Evolutionary conservation across 805 yeast genomes (phyloP).

Genomic region (Candida succiphila): DNA sequence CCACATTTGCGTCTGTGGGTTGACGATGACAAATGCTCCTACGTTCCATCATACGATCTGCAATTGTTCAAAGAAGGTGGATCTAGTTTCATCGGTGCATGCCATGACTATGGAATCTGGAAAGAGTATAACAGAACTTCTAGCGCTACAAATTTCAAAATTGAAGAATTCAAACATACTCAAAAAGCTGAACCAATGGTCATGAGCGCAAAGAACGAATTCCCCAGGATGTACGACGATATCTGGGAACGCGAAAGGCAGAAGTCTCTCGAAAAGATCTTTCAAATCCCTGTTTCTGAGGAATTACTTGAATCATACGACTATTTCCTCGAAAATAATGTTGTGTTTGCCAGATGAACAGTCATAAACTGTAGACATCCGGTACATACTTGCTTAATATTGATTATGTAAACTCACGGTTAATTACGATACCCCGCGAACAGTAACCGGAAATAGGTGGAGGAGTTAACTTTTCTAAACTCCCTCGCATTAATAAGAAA

Average conservation of each 20-base stretch:
- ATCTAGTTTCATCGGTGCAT: slow-evolving; percentile 28
- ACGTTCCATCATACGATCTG: slow-evolving; percentile 31
- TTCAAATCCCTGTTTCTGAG: slow-evolving; percentile 8
- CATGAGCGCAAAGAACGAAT: slow-evolving; percentile 14
- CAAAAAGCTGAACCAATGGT: slow-evolving; percentile 1
- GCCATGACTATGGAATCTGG: slow-evolving; percentile 30
- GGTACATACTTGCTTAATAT: too few relatives aligned
- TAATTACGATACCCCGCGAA: too few relatives aligned
- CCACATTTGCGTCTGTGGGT: slow-evolving; percentile 29
- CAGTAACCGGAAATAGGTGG: too few relatives aligned
- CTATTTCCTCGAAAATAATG: too few relatives aligned
- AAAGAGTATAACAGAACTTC: slow-evolving; percentile 26
- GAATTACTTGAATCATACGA: not conserved
- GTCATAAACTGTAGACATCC: too few relatives aligned
- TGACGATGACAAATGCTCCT: slow-evolving; percentile 25
- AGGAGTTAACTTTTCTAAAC: too few relatives aligned
- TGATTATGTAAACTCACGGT: too few relatives aligned
- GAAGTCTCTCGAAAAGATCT: slow-evolving; percentile 8
- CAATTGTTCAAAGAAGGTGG: slow-evolving; percentile 22
- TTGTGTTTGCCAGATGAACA: too few relatives aligned
- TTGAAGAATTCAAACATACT: slow-evolving; percentile 11
- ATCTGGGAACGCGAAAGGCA: slow-evolving; percentile 13
- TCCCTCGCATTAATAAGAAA: too few relatives aligned
- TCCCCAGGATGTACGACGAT: slow-evolving; percentile 17
- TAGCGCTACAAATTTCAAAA: slow-evolving; percentile 15